Base-by-base conservation (phyloP, 257 asterid genomes). In the Echium plantagineum region DNA sequence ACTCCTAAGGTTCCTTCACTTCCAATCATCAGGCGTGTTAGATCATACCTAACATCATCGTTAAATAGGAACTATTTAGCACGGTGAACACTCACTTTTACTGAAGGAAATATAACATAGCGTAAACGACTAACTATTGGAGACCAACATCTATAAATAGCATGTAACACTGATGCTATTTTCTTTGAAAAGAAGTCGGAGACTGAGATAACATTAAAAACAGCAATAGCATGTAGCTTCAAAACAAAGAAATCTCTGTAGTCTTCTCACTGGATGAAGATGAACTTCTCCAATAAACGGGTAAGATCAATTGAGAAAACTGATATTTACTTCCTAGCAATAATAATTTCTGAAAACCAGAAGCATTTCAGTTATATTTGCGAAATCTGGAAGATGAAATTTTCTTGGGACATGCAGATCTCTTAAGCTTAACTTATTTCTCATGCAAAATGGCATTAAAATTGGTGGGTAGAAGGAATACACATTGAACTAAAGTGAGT, bases 1-100 rank as follows among this genome's bases (percentile, higher is more conserved):
- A 93, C 90, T 60, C 98, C 98, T 78, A 93, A 60, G 52, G 98
- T 93, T 66, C 98, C 98, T 84, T 93, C 98, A 73, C 97, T 93
- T 71, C 97, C 98, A 73, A 93, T 93, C 68, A 93, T 58, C 60
- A 93, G 80, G 66, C 98, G 95, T 7, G 98, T 86, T 69, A 93
- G 77, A 73, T 93, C 98, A 57, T 93, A 93, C 79, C 98, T 91
- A 65, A 31, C 58, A 72, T 10, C 66, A 70, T 64, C 30, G 35
- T 63, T 49, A 77, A 77, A 67, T 47, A 59, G 56, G 57, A 64
- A 22, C 10, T 59, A 59, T 31, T 69, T 57, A 69, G 63, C 35
- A 57, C 57, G 60, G 63, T n/a, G 49, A 55, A 55, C 55, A 15
- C 15, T 42, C 49, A 12, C 10, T 7, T 15, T 42, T 10, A 3